A percentile compares a stretch with the other conserved stretches of the same genome.
phyloP scores from a whole-genome alignment of 345 rosid genomes.

The Syzygium grande region DNA sequence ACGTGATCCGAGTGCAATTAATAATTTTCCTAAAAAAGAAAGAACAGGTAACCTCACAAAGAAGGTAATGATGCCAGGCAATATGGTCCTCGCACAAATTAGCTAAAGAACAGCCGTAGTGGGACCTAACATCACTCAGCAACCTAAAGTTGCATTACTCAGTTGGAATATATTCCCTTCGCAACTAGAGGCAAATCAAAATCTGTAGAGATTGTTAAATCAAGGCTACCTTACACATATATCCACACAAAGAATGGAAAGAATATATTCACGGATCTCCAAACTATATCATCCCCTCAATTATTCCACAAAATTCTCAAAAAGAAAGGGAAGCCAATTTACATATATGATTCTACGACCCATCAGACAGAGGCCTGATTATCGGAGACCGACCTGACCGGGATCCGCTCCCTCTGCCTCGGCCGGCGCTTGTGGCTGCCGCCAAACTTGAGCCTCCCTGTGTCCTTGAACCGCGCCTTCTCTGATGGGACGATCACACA shows the following conservation, averaged over 20 bases:
- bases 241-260: neutral
- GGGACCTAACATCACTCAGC: neutral
- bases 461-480: constrained; percentile 38
- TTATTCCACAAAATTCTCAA: neutral
- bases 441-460: constrained; percentile 71
- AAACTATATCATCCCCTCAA: neutral
- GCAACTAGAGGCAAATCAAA: neutral
- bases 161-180: neutral
- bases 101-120: neutral
- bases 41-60: neutral
- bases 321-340: neutral
- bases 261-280: neutral
- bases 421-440: constrained; percentile 17
- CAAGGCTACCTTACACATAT: neutral
- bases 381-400: neutral
- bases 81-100: neutral
- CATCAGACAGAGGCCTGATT: neutral
- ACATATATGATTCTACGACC: neutral
- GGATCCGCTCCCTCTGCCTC: neutral
- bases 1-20: neutral
- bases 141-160: neutral
- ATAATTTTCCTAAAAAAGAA: neutral
- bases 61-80: neutral
- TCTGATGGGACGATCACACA: constrained; percentile 57
- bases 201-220: neutral